Percentiles rank a stretch among this genome's conserved stretches.
phyloP scores from a whole-genome alignment of 768 basidiomycete genomes.

The Psilocybe sp. region DNA sequence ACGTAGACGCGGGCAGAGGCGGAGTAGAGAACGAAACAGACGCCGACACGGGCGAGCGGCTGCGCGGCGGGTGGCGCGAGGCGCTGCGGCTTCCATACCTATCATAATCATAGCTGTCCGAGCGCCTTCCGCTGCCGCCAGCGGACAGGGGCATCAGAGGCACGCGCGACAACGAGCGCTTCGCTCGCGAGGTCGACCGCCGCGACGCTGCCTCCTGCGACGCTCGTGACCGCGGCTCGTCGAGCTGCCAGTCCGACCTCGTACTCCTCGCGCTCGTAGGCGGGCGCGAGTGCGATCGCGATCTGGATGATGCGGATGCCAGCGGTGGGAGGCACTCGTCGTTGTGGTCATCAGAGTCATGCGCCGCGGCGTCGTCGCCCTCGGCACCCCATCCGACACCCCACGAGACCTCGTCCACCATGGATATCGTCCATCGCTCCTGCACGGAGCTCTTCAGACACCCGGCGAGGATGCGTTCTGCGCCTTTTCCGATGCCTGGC shows the following conservation, averaged over 20 bases:
- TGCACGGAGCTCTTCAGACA: conserved; percentile 68
- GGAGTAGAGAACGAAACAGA: no score
- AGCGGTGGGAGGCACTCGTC: conserved; percentile 8
- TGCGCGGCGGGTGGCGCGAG: conserved; percentile 32
- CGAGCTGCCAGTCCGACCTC: conserved; percentile 23
- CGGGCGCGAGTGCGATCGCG: conserved; percentile 29
- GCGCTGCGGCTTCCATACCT: conserved; percentile 21
- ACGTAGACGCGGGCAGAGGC: no score
- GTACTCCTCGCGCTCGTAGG: background rate
- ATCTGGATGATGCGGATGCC: conserved; percentile 6
- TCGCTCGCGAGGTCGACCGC: conserved; percentile 37
- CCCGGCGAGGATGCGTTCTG: conserved; percentile 70
- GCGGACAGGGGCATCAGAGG: conserved; percentile 41
- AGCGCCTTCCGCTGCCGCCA: conserved; percentile 35
- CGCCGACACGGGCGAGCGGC: conserved; percentile 11
- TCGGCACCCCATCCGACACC: conserved; percentile 68
- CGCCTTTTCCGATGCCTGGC: conserved; percentile 52
- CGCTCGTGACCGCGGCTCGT: conserved; percentile 22
- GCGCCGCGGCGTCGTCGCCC: conserved; percentile 39
- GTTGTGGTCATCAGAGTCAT: conserved; percentile 26
- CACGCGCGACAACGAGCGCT: conserved; percentile 50
- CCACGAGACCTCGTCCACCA: conserved; percentile 81
- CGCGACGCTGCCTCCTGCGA: conserved; percentile 34
- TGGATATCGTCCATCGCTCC: conserved; percentile 73
- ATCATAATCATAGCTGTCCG: conserved; percentile 23